phyloP scores from a whole-genome alignment of 495 filamentous ascomycete species.

The Neurospora sp. region DNA sequence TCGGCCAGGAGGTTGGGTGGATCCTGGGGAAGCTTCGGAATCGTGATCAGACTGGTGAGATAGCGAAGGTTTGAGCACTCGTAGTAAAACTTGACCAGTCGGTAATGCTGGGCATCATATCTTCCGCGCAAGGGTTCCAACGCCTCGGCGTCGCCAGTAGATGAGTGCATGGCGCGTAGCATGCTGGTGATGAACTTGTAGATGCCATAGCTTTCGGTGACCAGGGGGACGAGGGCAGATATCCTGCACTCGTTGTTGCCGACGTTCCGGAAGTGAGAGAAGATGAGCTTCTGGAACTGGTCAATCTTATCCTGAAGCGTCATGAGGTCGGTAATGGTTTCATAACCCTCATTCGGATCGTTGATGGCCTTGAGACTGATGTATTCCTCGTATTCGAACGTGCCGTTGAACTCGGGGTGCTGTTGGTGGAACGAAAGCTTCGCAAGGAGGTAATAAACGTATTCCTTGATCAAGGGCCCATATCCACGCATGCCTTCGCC shows the following conservation, averaged over 20 bases:
- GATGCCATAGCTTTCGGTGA: constrained; percentile 97
- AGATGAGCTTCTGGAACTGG: constrained; percentile 94
- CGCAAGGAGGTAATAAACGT: constrained; percentile 84
- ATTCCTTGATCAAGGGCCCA: constrained; percentile 84
- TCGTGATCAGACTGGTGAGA: constrained; percentile 88
- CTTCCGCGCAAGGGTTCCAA: constrained; percentile 74
- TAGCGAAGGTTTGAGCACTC: constrained; percentile 97
- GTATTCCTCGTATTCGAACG: constrained; percentile 98
- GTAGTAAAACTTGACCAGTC: constrained; percentile 94
- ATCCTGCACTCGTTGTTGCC: constrained; percentile 96
- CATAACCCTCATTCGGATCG: constrained; percentile 98
- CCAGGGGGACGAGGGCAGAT: constrained; percentile 81
- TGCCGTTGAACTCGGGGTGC: constrained; percentile 96
- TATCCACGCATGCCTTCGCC: constrained; percentile 90
- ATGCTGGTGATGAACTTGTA: constrained; percentile 95
- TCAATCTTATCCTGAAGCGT: constrained; percentile 95
- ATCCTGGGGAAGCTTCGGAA: constrained; percentile 90
- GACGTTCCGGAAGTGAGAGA: constrained; percentile 83
- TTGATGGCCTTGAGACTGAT: constrained; percentile 96
- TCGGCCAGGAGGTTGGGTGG: constrained; percentile 80
- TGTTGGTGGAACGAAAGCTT: constrained; percentile 92
- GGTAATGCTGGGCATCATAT: constrained; percentile 92
- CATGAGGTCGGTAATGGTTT: constrained; percentile 96
- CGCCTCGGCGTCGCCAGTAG: constrained; percentile 92
- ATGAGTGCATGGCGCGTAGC: constrained; percentile 92